Base-by-base conservation (phyloP, 1,139 yeast genomes). In the Hyphopichia khmerensis region DNA sequence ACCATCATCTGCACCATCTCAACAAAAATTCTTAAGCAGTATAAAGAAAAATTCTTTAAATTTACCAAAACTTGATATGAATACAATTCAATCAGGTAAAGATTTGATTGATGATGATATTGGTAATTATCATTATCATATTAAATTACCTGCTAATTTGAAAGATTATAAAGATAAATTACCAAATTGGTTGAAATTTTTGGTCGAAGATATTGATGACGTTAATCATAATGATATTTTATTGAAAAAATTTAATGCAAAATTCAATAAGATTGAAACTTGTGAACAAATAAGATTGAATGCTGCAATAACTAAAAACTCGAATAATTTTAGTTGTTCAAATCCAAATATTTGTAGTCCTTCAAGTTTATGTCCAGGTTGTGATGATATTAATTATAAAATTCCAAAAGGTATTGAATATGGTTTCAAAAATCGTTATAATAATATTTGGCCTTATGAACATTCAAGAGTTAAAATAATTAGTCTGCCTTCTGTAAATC, bases 321-420 rank as follows among this genome's bases (percentile, higher is more conserved):
- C 19, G 3, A 6, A n/a, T 15, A n/a, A 18, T 42, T 27, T 41
- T 39, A 39, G 36, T 35, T 18, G 11, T 38, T 55, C 49, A 33
- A 43, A 60, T 51, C 46, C 71, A 47, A 57, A 62, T 38, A 66
- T 68, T 43, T 76, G 75, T 44, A 62, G 79, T 1, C 79, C 79
- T 2, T 60, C 60, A 42, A 64, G 72, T 2, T 64, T 72, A 38
- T 75, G 80, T 49, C 73, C 74, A 1, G 60, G 62, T 24, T 74
- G 79, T 55, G 75, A 72, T 46, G 56, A 56, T 2, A 72, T 67
- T 38, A 50, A 62, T 41, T 79, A 78, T 49, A 62, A 72, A 30
- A 68, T 83, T 24, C 83, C 87, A 1, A 79, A 81, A 42, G 78
- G 78, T 1, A 64, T 72, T 34, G 78, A 72, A 44, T 68, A 61